Evolutionary conservation across 2,329 filamentous ascomycete species (phyloP).

Genomic region (Aspergillus calidoustus): DNA sequence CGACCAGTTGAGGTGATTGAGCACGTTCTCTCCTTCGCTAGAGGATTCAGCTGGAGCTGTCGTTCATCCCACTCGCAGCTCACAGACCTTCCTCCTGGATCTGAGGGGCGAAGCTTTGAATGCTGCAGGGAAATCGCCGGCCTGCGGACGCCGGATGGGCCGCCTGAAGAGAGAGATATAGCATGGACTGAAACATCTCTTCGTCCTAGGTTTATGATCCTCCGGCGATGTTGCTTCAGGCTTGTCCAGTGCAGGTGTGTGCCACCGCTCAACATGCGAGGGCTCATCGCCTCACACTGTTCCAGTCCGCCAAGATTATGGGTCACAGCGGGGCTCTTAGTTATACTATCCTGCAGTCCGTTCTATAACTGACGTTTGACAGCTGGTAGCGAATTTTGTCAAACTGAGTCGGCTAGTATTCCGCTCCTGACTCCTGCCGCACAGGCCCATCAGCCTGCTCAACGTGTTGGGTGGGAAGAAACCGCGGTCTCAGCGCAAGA

Average conservation of each 20-base stretch:
- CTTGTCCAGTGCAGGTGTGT: background rate
- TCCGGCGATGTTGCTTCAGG: background rate
- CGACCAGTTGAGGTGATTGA: background rate
- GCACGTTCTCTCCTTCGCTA: background rate
- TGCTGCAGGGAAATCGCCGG: background rate
- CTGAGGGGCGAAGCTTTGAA: background rate
- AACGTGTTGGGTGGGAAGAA: background rate
- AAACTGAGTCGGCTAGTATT: background rate
- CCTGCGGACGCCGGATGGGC: background rate
- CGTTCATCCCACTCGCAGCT: background rate
- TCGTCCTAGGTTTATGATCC: background rate
- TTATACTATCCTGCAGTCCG: background rate
- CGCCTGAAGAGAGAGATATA: background rate
- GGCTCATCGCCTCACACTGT: background rate
- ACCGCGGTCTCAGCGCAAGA: background rate
- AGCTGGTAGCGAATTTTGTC: background rate
- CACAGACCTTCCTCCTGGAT: background rate
- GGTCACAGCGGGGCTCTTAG: background rate
- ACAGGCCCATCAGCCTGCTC: background rate
- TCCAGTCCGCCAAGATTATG: background rate
- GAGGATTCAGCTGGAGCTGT: background rate
- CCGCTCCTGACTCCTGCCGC: background rate
- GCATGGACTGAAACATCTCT: background rate
- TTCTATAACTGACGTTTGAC: background rate
- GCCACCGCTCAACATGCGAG: background rate